These are phyloP conservation scores for Salicornia ramosissima DNA, from an alignment of 148 eudicot genomes.

Conservation along the genomic window DNA sequence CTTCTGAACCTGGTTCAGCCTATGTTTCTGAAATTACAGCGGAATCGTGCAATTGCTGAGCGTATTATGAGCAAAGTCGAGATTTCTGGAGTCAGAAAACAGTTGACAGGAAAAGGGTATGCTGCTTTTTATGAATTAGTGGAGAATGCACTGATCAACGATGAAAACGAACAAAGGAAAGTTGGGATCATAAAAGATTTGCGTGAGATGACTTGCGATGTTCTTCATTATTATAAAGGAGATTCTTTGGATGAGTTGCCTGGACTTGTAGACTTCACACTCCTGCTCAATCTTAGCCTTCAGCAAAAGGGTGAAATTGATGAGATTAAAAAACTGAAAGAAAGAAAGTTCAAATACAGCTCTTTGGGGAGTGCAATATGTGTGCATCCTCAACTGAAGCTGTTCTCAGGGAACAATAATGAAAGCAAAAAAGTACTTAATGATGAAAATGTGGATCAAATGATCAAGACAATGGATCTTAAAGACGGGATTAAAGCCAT, in stretches of 20 bases:
- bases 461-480: slow-evolving; percentile 42
- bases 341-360: slow-evolving; percentile 47
- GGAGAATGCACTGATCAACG: slow-evolving; percentile 54
- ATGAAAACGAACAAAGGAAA: slow-evolving; percentile 48
- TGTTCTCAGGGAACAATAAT: slow-evolving; percentile 32
- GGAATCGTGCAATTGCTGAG: slow-evolving; percentile 35
- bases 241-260: slow-evolving; percentile 82
- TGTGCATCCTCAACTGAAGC: slow-evolving; percentile 63
- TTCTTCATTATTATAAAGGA: slow-evolving; percentile 80
- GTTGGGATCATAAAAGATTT: slow-evolving; percentile 53
- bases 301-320: slow-evolving; percentile 47
- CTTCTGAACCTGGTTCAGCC: slow-evolving; percentile 82
- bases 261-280: slow-evolving; percentile 66
- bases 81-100: slow-evolving; percentile 29
- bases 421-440: slow-evolving; percentile 25
- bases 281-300: slow-evolving; percentile 52
- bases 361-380: slow-evolving; percentile 61
- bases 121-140: slow-evolving; percentile 60
- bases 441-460: slow-evolving; percentile 43
- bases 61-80: slow-evolving; percentile 54
- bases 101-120: slow-evolving; percentile 34
- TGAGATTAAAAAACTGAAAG: slow-evolving; percentile 37
- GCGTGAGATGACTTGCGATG: slow-evolving; percentile 68
- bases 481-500: slow-evolving; percentile 72
- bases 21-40: slow-evolving; percentile 50